phyloP scores from a whole-genome alignment of 768 basidiomycete genomes.

The Xerocomellus amylosporus region DNA sequence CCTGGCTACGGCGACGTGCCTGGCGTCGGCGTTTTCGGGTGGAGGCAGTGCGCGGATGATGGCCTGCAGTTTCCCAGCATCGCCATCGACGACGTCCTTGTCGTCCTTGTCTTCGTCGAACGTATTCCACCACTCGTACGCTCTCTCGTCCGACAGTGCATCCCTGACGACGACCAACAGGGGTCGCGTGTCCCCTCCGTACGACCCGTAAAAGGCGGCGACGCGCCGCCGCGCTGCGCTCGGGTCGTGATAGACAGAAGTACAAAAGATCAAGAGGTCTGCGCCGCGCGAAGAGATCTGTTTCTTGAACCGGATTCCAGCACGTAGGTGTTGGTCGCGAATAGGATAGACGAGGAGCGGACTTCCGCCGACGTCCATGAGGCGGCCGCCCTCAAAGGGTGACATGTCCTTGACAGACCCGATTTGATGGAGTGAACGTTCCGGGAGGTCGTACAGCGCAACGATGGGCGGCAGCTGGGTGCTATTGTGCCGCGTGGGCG shows the following conservation, averaged over 20 bases:
- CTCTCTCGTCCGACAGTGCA: slow-evolving; percentile 17
- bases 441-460: slow-evolving; percentile 24
- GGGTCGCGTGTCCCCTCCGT: slow-evolving; percentile 27
- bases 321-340: slow-evolving; percentile 18
- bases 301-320: slow-evolving; percentile 27
- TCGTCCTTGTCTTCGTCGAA: slow-evolving; percentile 4
- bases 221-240: slow-evolving; percentile 12
- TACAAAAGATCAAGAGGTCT: slow-evolving; percentile 27
- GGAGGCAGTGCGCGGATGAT: slow-evolving; percentile 25
- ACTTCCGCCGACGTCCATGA: slow-evolving; percentile 20
- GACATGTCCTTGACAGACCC: slow-evolving; percentile 9
- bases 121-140: slow-evolving; percentile 22
- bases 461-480: slow-evolving; percentile 16
- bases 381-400: slow-evolving; percentile 21
- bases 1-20: slow-evolving; percentile 1
- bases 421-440: background rate
- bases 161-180: slow-evolving; percentile 25
- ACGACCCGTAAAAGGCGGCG: slow-evolving; percentile 18
- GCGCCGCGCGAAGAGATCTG: slow-evolving; percentile 19
- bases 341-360: slow-evolving; percentile 20
- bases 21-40: background rate
- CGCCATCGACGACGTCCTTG: background rate
- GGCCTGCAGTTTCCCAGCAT: slow-evolving; percentile 12
- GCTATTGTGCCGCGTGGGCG: slow-evolving; percentile 4
- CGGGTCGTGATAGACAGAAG: slow-evolving; percentile 5